phyloP scores from a whole-genome alignment of 2,329 filamentous ascomycete genomes.

The Aspergillus sojae region DNA sequence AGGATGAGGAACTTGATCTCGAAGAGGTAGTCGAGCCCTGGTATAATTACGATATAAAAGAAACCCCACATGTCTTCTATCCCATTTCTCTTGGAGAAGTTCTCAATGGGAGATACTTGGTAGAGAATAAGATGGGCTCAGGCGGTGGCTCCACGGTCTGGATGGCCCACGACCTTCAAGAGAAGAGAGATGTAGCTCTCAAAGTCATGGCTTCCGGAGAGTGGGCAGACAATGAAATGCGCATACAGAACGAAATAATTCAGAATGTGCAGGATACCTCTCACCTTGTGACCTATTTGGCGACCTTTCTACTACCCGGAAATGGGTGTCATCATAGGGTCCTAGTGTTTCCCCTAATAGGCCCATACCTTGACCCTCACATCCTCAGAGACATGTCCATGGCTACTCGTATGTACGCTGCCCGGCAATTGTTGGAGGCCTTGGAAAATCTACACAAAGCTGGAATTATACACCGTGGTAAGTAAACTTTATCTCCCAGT shows the following conservation, averaged over 20 bases:
- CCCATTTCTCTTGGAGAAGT: conserved; percentile 23
- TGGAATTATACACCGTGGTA: conserved; percentile 31
- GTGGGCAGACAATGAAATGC: conserved; percentile 21
- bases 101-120: conserved; percentile 25
- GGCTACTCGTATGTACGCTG: conserved; percentile 30
- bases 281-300: conserved; percentile 22
- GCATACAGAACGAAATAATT: conserved; percentile 26
- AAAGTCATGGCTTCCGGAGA: conserved; percentile 25
- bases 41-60: conserved; percentile 17
- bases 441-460: conserved; percentile 30
- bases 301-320: conserved; percentile 23
- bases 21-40: conserved; percentile 23
- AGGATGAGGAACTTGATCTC: conserved; percentile 11
- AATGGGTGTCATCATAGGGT: conserved; percentile 20
- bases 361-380: conserved; percentile 20
- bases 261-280: conserved; percentile 20
- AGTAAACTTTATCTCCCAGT: conserved; percentile 5
- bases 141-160: conserved; percentile 30
- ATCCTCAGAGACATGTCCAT: conserved; percentile 19
- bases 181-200: conserved; percentile 25
- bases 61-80: conserved; percentile 20
- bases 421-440: conserved; percentile 29
- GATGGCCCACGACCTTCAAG: conserved; percentile 28
- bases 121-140: conserved; percentile 28
- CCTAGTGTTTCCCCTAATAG: conserved; percentile 26